Evolutionary conservation across 768 basidiomycete species (phyloP), one percentile per base, ranked within the genome.

Genomic region (Galerina marginata): DNA sequence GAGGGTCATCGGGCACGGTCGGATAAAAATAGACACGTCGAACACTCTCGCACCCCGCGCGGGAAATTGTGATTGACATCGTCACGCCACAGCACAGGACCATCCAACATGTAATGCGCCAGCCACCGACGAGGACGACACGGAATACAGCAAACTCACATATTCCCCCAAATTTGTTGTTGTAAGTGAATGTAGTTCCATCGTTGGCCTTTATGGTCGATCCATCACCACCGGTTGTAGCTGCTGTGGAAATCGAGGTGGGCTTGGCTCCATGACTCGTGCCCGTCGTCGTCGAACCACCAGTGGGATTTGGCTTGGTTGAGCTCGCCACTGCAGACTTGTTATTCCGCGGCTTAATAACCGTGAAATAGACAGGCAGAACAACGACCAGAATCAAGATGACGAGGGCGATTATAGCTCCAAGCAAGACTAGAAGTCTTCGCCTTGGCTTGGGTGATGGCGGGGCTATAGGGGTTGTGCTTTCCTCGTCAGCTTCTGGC

Each of bases 161-260:
- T 67, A 82, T 85, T 42, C 90, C 90, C 37, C 87, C 92, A 69
- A 92, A 91, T 16, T 82, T 75, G 73, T 95, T 96, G 59, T 78
- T 79, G 72, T 96, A 96, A 2, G 80, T 85, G 74, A 95, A 91
- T 1, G 82, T 86, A 1, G 84, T 75, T 1, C 94, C 95, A 69
- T 93, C 83, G 2, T 82, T 85, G 16, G 80, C 77, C 7, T 80
- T 85, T 53, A 94, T 75, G 4, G 78, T 78, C 29, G 88, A 90
- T 9, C 92, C 93, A 68, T 91, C 86, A 15, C 85, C 84, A 11
- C 94, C 94, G 2, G 79, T 76, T 25, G 76, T 78, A 0, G 72
- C 64, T 29, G 51, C 52, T 29, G 62, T 59, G 16, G 58, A 40
- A 45, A 43, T 39, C 38, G 67, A 51, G 26, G 62, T 58, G 23